Evolutionary conservation across 2,329 filamentous ascomycete species (phyloP).

Genomic region (Penicillium polonicum): DNA sequence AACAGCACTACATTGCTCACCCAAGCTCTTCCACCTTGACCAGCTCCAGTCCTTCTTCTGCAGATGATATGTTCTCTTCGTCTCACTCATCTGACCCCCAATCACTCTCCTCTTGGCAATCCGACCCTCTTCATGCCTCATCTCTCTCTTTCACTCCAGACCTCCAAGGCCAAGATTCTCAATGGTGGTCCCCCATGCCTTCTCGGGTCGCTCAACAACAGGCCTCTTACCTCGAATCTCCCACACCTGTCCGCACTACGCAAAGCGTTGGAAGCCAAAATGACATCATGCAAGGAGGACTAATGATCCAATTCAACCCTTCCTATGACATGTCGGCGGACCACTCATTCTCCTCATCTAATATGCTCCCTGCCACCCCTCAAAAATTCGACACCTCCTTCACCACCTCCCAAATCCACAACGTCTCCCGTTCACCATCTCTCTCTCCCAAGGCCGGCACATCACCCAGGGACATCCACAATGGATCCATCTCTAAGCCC

Average conservation of each 20-base stretch:
- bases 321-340: conserved; percentile 37
- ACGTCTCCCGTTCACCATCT: conserved; percentile 38
- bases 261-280: conserved; percentile 30
- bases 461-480: conserved; percentile 32
- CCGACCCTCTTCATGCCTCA: conserved; percentile 39
- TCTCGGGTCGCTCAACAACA: conserved; percentile 37
- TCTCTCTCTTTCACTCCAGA: conserved; percentile 42
- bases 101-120: conserved; percentile 44
- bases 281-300: conserved; percentile 39
- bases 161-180: conserved; percentile 37
- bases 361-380: conserved; percentile 22
- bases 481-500: conserved; percentile 24
- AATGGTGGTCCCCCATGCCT: conserved; percentile 45
- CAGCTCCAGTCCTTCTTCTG: conserved; percentile 37
- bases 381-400: conserved; percentile 33
- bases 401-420: conserved; percentile 29
- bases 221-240: conserved; percentile 37
- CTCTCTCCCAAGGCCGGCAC: conserved; percentile 37
- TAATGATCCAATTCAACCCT: conserved; percentile 42
- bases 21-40: conserved; percentile 30
- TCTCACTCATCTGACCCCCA: conserved; percentile 41
- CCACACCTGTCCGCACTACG: conserved; percentile 35
- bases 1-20: conserved; percentile 35
- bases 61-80: conserved; percentile 41
- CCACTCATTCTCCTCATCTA: conserved; percentile 30